phyloP scores from a whole-genome alignment of 208 protist species.

The Wallacemonas sp. region DNA sequence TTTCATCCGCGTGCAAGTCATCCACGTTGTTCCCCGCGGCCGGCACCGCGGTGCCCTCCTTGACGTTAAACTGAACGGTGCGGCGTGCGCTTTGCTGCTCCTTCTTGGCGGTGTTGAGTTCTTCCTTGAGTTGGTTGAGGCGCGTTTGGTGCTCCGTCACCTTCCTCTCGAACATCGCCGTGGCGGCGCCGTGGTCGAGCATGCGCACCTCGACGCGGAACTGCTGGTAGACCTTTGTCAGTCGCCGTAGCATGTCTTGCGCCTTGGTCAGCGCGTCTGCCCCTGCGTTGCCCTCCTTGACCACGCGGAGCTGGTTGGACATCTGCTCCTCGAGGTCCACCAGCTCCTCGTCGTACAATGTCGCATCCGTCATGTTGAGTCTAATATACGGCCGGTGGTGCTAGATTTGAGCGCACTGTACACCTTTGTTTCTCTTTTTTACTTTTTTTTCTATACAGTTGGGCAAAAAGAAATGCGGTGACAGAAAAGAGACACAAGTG shows the following conservation, averaged over 20 bases:
- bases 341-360: conserved; percentile 72
- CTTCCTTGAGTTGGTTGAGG: conserved; percentile 28
- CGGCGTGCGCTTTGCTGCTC: conserved; percentile 1
- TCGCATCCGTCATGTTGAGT: conserved; percentile 48
- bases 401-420: too few relatives aligned
- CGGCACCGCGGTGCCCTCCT: not conserved
- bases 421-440: conserved; percentile 11
- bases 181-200: conserved; percentile 40
- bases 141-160: conserved; percentile 26
- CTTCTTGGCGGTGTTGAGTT: conserved; percentile 20
- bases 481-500: too few relatives aligned
- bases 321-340: conserved; percentile 53
- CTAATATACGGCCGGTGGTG: conserved; percentile 4
- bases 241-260: conserved; percentile 40
- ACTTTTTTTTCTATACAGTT: too few relatives aligned
- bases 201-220: conserved; percentile 65
- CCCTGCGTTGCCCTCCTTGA: conserved; percentile 12
- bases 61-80: not conserved
- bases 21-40: not conserved
- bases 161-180: conserved; percentile 26
- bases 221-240: conserved; percentile 56
- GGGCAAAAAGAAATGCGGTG: too few relatives aligned
- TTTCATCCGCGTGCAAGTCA: conserved; percentile 23
- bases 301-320: conserved; percentile 15
- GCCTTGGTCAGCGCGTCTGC: conserved; percentile 30